Percentiles rank a stretch among this genome's conserved stretches.
phyloP scores from a whole-genome alignment of 2,329 filamentous ascomycete genomes.

The Cordyceps tenuipes region DNA sequence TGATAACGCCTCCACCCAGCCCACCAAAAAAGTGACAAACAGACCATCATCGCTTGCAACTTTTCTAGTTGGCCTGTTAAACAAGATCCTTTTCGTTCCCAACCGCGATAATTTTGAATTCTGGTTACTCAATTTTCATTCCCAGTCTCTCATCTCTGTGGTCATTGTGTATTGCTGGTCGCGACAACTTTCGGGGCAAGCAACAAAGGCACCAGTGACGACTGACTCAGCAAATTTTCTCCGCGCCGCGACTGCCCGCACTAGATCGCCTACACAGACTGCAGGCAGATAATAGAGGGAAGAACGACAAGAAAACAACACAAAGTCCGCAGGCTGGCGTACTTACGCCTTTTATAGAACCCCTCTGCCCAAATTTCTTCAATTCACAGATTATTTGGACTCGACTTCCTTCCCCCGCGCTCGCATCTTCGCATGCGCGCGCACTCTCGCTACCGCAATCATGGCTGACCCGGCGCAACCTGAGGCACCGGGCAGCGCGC shows the following conservation, averaged over 20 bases:
- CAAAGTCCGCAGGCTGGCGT: neutral
- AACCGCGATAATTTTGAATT: slow-evolving; percentile 15
- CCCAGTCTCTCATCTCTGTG: slow-evolving; percentile 19
- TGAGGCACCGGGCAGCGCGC: slow-evolving; percentile 25
- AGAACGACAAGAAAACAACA: neutral
- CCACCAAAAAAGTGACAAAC: slow-evolving; percentile 8
- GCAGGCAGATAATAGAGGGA: neutral
- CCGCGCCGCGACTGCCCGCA: slow-evolving; percentile 22
- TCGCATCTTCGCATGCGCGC: slow-evolving; percentile 13
- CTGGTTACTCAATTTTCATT: slow-evolving; percentile 15
- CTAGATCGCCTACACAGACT: slow-evolving; percentile 2
- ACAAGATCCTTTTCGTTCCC: neutral
- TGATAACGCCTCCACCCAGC: slow-evolving; percentile 8
- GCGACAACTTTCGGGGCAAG: slow-evolving; percentile 30
- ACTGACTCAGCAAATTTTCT: slow-evolving; percentile 37
- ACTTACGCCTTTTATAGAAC: neutral
- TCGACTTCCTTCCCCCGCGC: slow-evolving; percentile 12
- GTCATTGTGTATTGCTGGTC: slow-evolving; percentile 31
- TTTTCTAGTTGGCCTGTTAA: neutral
- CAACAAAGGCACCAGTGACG: slow-evolving; percentile 30
- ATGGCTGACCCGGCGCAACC: slow-evolving; percentile 35
- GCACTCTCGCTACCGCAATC: slow-evolving; percentile 20
- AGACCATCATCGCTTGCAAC: neutral
- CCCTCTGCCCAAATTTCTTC: too few relatives aligned
- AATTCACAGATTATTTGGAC: neutral